Conservation (phyloP, 164 flowering plant genomes). For the Stephania japonica region DNA sequence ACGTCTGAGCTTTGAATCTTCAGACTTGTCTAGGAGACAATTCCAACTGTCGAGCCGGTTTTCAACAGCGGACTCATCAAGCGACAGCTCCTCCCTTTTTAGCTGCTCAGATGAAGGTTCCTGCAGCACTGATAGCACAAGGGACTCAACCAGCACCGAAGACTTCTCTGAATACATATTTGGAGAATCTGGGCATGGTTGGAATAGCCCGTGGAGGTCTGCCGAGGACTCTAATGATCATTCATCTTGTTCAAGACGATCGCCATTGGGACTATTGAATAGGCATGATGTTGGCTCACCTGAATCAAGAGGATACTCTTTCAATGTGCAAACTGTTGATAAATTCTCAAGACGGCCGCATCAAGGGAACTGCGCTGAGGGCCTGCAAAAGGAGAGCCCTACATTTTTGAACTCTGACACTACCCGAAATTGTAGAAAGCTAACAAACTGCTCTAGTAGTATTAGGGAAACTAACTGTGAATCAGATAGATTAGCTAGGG, state of each 20-base stretch:
- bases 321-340: background rate
- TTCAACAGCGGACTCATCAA: conserved; percentile 52
- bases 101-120: conserved; percentile 87
- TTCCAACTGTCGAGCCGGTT: conserved; percentile 25
- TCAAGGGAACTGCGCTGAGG: conserved; percentile 7
- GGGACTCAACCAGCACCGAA: conserved; percentile 64
- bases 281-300: conserved; percentile 19
- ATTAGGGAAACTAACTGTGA: conserved; percentile 37
- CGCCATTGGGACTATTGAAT: conserved; percentile 20
- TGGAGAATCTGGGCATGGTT: conserved; percentile 39
- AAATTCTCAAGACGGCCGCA: conserved; percentile 5
- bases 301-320: conserved; percentile 18
- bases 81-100: conserved; percentile 69
- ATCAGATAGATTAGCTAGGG: conserved; percentile 29
- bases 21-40: conserved; percentile 19
- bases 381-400: conserved; percentile 18
- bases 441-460: conserved; percentile 21
- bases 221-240: conserved; percentile 36
- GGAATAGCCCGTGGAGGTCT: conserved; percentile 37
- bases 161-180: conserved; percentile 60
- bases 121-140: conserved; percentile 68
- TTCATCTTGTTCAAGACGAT: conserved; percentile 28
- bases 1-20: conserved; percentile 20
- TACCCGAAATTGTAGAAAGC: conserved; percentile 39
- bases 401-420: conserved; percentile 38